Evolutionary conservation across 1,139 yeast genomes (phyloP).

Genomic region (Eremothecium coryli): DNA sequence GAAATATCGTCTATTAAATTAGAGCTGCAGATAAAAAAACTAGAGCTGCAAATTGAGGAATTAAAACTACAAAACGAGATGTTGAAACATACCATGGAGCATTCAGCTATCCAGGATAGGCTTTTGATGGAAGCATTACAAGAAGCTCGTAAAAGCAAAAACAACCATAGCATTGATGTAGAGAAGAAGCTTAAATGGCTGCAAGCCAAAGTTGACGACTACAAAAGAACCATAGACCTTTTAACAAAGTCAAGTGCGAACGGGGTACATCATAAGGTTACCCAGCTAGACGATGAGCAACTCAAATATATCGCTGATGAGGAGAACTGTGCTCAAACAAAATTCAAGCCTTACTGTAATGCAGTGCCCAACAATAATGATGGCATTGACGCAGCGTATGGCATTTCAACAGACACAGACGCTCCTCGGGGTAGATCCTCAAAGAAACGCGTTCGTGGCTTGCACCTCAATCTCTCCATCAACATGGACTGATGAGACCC

Average conservation of each 20-base stretch:
- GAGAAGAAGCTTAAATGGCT: conserved; percentile 24
- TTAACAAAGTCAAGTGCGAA: conserved; percentile 9
- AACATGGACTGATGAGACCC: background rate
- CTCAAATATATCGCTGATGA: conserved; percentile 2
- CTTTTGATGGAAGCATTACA: conserved; percentile 17
- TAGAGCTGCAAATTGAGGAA: conserved; percentile 29
- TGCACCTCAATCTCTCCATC: conserved; percentile 2
- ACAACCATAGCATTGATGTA: conserved; percentile 14
- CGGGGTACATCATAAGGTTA: background rate
- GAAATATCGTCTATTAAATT: conserved; percentile 17
- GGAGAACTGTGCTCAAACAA: background rate
- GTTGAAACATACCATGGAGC: conserved; percentile 25
- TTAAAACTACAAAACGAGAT: conserved; percentile 29
- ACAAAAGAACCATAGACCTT: conserved; percentile 20
- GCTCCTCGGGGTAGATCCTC: conserved; percentile 1
- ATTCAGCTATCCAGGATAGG: conserved; percentile 22
- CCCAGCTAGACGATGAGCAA: conserved; percentile 2
- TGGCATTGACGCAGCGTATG: too few relatives aligned
- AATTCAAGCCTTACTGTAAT: background rate
- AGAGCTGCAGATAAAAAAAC: conserved; percentile 27
- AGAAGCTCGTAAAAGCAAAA: conserved; percentile 13
- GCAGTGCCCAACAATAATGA: background rate
- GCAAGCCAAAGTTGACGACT: conserved; percentile 25
- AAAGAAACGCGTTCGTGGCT: background rate
- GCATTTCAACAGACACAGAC: too few relatives aligned